These are phyloP conservation scores for Scutellaria barbata DNA, from an alignment of 257 asterid genomes.

Conservation along the genomic window DNA sequence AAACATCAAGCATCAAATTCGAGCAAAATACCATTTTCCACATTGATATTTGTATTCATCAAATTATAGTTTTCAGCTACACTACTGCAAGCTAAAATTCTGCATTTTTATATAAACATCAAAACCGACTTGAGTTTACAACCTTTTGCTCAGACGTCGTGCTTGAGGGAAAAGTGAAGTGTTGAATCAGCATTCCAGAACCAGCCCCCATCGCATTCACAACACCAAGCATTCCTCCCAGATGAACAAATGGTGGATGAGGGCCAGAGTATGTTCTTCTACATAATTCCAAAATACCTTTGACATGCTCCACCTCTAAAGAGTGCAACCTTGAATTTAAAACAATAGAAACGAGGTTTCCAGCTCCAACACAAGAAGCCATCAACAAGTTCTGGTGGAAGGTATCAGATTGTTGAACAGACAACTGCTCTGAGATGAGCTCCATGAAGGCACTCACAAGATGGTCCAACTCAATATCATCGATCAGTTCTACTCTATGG, in stretches of 20 bases:
- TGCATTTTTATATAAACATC: slow-evolving; percentile 14
- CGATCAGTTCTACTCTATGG: slow-evolving; percentile 75
- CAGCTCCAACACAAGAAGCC: slow-evolving; percentile 90
- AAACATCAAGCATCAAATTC: slow-evolving; percentile 13
- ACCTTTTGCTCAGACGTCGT: slow-evolving; percentile 61
- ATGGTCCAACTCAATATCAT: slow-evolving; percentile 59
- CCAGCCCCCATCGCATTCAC: slow-evolving; percentile 86
- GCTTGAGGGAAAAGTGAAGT: slow-evolving; percentile 32
- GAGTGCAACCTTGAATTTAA: slow-evolving; percentile 63
- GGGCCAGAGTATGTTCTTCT: slow-evolving; percentile 69
- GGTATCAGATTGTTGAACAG: slow-evolving; percentile 55
- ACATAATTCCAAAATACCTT: slow-evolving; percentile 59
- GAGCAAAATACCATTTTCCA: slow-evolving; percentile 23
- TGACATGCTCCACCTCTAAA: slow-evolving; percentile 55
- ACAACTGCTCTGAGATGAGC: slow-evolving; percentile 62
- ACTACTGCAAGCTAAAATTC: slow-evolving; percentile 2
- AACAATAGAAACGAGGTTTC: slow-evolving; percentile 67
- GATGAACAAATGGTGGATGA: slow-evolving; percentile 65
- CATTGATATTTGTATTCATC: slow-evolving; percentile 7
- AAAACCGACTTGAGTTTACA: slow-evolving; percentile 24
- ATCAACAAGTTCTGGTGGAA: slow-evolving; percentile 72
- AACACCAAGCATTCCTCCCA: slow-evolving; percentile 92
- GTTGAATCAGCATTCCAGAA: slow-evolving; percentile 62
- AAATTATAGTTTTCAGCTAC: neutral
- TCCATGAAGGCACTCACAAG: slow-evolving; percentile 56